Percentiles rank a stretch among this genome's conserved stretches.
Conservation (phyloP, 2,329 filamentous ascomycete genomes). For the Biscogniauxia marginata region DNA sequence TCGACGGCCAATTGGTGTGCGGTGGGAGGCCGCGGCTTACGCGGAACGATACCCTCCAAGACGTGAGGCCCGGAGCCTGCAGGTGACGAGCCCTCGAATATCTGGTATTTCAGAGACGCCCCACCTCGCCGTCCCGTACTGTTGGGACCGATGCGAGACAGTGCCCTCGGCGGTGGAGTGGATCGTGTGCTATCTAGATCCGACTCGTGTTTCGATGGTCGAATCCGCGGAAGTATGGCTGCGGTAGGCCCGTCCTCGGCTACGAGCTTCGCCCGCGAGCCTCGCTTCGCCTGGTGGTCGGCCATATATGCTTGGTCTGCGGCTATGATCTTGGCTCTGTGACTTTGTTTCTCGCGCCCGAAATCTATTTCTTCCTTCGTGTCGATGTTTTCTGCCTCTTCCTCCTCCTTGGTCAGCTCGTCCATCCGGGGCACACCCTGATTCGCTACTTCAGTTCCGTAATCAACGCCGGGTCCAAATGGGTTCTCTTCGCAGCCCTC, state of each 20-base stretch:
- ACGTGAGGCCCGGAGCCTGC: constrained; percentile 50
- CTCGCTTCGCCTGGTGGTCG: constrained; percentile 59
- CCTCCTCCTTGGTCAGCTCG: constrained; percentile 63
- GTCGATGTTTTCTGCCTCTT: constrained; percentile 71
- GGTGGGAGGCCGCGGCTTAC: constrained; percentile 72
- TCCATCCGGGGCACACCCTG: constrained; percentile 68
- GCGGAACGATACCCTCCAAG: constrained; percentile 51
- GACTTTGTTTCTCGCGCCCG: constrained; percentile 60
- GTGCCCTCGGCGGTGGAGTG: constrained; percentile 47
- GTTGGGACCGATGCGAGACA: constrained; percentile 36
- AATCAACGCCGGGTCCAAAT: constrained; percentile 73
- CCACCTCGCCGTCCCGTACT: constrained; percentile 43
- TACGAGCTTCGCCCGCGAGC: constrained; percentile 34
- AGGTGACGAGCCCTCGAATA: constrained; percentile 61
- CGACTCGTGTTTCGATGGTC: constrained; percentile 61
- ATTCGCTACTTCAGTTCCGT: constrained; percentile 62
- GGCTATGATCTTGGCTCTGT: constrained; percentile 71
- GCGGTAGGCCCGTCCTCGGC: constrained; percentile 53
- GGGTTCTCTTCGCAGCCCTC: constrained; percentile 89
- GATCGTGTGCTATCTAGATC: constrained; percentile 53
- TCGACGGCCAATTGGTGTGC: constrained; percentile 81
- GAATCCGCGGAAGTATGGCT: constrained; percentile 60
- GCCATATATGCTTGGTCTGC: constrained; percentile 70
- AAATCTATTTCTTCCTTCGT: constrained; percentile 48
- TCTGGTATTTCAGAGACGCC: constrained; percentile 56